Evolutionary conservation across 768 basidiomycete genomes (phyloP), one percentile per base, ranked within the genome.

Genomic region (Astraeus odoratus): DNA sequence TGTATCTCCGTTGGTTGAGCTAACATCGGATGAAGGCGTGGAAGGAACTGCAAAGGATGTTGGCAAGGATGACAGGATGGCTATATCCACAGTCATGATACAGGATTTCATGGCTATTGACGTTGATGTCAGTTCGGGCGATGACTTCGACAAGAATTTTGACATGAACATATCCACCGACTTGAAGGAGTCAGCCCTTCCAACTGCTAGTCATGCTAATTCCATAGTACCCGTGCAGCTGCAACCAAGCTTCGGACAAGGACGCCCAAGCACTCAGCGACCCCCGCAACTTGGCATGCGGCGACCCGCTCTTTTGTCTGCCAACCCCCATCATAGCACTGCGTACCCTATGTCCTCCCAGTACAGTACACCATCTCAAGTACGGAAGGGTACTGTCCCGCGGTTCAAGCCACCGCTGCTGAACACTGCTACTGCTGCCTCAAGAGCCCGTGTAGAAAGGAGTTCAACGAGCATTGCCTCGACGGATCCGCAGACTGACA

Each of bases 231-330:
- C 23, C 13, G 24, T 23, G 6, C 23, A 24, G 6, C 18, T 46
- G 1, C 51, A 27, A 23, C 7, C 50, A 12, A 39, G 7, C 19
- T 16, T 36, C 1, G 24, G 5, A 4, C 34, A 43, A 29, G 46
- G 31, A n/a, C 48, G 43, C 12, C 26, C 41, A 0, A 43, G 27
- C n/a, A 34, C 50, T 15, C 50, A 46, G 3, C 57, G 49, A 7
- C 63, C 58, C 22, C 61, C 61, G 3, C 57, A 44, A 2, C 43
- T 63, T 7, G 61, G 61, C 5, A 63, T 63, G 61, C 61, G 61
- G 15, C 56, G 63, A 12, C 20, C 31, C 8, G 22, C 31, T 18
- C 18, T 40, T 4, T 30, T 40, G 36, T 23, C 44, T 13, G 26
- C 8, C 22, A 46, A 38, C 18, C 8, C 24, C 3, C 30, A 29